phyloP scores from a whole-genome alignment of 352 stramenopile genomes.

The Globisporangium irregulare region DNA sequence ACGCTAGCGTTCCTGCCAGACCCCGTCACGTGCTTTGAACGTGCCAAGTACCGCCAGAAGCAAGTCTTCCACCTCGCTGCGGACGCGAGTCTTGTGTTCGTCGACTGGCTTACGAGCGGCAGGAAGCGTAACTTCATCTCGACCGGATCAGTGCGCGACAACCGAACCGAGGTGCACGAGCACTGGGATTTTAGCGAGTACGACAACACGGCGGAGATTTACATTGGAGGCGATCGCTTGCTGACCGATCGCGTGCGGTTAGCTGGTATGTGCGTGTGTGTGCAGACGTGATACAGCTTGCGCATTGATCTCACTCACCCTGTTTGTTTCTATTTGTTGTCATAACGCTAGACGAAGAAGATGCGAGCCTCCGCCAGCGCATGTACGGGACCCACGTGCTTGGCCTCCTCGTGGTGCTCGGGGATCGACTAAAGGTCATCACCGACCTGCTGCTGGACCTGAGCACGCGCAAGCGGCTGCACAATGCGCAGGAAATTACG shows the following conservation, averaged over 20 bases:
- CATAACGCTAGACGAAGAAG: conserved; percentile 53
- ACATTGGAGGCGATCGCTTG: conserved; percentile 44
- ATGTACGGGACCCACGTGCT: conserved; percentile 80
- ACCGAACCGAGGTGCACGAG: conserved; percentile 65
- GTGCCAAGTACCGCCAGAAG: conserved; percentile 62
- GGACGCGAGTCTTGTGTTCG: conserved; percentile 64
- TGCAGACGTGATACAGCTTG: neutral
- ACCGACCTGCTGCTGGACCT: conserved; percentile 52
- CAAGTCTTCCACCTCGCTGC: conserved; percentile 55
- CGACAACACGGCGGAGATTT: conserved; percentile 61
- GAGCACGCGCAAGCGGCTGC: conserved; percentile 73
- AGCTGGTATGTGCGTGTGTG: conserved; percentile 29
- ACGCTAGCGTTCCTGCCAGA: conserved; percentile 75
- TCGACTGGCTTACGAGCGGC: conserved; percentile 86
- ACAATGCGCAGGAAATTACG: conserved; percentile 65
- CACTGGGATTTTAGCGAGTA: conserved; percentile 82
- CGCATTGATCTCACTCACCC: conserved; percentile 7
- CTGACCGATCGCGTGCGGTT: conserved; percentile 70
- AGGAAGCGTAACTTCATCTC: conserved; percentile 77
- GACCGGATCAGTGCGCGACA: conserved; percentile 50
- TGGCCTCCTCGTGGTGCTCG: conserved; percentile 64
- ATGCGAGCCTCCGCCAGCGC: conserved; percentile 55
- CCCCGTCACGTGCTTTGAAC: conserved; percentile 78
- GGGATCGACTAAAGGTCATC: conserved; percentile 50
- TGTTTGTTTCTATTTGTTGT: neutral